Evolutionary conservation across 225 moss, liverwort and hornwort species (phyloP), one percentile per base, ranked within the genome.

Genomic region (Rhytidiadelphus loreus): DNA sequence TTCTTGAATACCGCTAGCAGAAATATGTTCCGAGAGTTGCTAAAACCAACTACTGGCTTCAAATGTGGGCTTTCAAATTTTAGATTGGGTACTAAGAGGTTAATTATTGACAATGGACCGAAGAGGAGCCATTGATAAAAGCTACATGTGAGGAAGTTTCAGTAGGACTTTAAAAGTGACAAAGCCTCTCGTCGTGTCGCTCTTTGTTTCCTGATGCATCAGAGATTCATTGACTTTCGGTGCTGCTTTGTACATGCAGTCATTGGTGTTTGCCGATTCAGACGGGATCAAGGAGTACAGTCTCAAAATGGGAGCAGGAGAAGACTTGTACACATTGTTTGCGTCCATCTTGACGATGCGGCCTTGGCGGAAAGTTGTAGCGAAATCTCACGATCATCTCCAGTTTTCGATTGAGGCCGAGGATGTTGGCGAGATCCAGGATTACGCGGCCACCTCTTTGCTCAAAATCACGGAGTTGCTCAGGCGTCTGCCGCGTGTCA

Each of bases 331-430:
- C 88, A 91, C 93, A 17, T 89, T 97, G 86, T 93, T 97, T 88
- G 96, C 96, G 3, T 96, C 95, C 84, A 93, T 97, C 65, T 88
- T 96, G 84, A 96, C 96, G 16, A 97, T 96, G 96, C 93, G 94
- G 19, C 93, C 96, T 28, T 96, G 96, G 96, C 87, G 91, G 44
- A 90, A 92, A 46, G 94, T 96, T 57, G 93, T 96, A 11, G 91
- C 92, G 13, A 91, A 91, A 32, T 90, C 91, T 32, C 77, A 91
- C 56, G 92, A 95, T 88, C 96, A 97, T 82, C 94, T 96, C 82
- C 91, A 90, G 75, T 73, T 96, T 80, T 96, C 94, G 8, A 74
- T 91, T 65, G 90, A 91, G 59, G 76, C 44, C 9, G 88, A 95
- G 88, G 93, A 91, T 29, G 82, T 84, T 19, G 91, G 89, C 22